These are phyloP conservation scores for Spirogloea muscicola DNA, from an alignment of 139 green algal species.

Conservation along the genomic window DNA sequence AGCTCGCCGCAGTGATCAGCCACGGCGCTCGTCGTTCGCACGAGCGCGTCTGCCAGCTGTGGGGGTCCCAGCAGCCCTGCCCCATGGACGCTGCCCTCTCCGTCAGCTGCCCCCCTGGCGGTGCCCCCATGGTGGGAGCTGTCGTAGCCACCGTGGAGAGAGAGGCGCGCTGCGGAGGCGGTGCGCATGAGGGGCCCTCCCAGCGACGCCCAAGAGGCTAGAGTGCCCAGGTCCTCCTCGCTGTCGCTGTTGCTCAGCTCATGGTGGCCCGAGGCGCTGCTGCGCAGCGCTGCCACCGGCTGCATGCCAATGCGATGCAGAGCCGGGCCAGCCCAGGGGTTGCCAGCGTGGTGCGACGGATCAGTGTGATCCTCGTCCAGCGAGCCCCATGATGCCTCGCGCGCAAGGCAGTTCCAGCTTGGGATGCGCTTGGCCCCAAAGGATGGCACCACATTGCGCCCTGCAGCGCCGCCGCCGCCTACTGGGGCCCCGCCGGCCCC, in stretches of 20 bases:
- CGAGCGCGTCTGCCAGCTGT: too few species aligned
- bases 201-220: slow-evolving; percentile 36
- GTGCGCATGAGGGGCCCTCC: slow-evolving; percentile 39
- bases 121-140: neutral
- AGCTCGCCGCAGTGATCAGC: too few species aligned
- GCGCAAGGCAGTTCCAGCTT: slow-evolving; percentile 42
- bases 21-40: too few species aligned
- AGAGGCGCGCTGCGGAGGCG: slow-evolving; percentile 2
- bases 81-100: too few species aligned
- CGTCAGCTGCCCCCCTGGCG: too few species aligned
- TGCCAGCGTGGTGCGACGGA: neutral
- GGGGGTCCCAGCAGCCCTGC: too few species aligned
- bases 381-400: slow-evolving; percentile 33
- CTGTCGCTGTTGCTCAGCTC: slow-evolving; percentile 40
- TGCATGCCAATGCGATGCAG: too few species aligned
- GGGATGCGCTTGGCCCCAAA: slow-evolving; percentile 36
- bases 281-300: too few species aligned
- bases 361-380: slow-evolving; percentile 36
- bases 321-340: neutral
- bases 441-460: too few species aligned
- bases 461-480: too few species aligned
- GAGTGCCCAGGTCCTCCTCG: neutral
- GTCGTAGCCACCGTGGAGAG: neutral
- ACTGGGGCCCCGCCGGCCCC: too few species aligned
- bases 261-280: neutral